phyloP scores from a whole-genome alignment of 345 rosid genomes.

The Aurinia saxatilis region DNA sequence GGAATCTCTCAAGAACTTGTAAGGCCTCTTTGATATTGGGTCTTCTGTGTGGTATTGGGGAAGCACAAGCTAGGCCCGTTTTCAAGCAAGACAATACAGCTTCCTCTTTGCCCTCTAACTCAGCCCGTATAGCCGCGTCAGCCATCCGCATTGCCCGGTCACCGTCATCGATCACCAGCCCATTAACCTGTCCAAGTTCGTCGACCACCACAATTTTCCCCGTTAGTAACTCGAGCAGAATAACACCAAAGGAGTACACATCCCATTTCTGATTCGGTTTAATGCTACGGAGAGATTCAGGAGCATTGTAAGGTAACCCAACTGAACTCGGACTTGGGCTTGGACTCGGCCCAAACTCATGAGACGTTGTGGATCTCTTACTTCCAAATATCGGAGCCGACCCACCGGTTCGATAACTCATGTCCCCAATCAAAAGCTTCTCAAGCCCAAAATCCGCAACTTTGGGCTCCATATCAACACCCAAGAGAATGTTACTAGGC shows the following conservation, averaged over 20 bases:
- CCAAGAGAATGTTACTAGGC: conserved; percentile 80
- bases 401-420: conserved; percentile 52
- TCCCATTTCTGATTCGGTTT: conserved; percentile 93
- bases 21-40: conserved; percentile 75
- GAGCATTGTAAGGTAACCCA: conserved; percentile 68
- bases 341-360: conserved; percentile 41
- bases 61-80: conserved; percentile 76
- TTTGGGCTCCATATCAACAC: conserved; percentile 67
- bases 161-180: conserved; percentile 59
- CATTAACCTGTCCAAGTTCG: conserved; percentile 83
- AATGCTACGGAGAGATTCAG: conserved; percentile 74
- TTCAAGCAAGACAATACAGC: conserved; percentile 72
- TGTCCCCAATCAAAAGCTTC: conserved; percentile 52
- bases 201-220: conserved; percentile 71
- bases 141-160: conserved; percentile 58
- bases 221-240: conserved; percentile 66
- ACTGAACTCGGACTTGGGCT: conserved; percentile 50
- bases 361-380: conserved; percentile 66
- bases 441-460: conserved; percentile 90
- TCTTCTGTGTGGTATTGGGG: conserved; percentile 77
- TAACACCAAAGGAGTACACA: conserved; percentile 72
- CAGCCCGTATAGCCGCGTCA: conserved; percentile 60
- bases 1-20: conserved; percentile 66
- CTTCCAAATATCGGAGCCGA: conserved; percentile 76
- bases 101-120: conserved; percentile 82